These are phyloP conservation scores for Ophiocordyceps unilateralis DNA, from an alignment of 2,329 filamentous ascomycete genomes.

Conservation along the genomic window DNA sequence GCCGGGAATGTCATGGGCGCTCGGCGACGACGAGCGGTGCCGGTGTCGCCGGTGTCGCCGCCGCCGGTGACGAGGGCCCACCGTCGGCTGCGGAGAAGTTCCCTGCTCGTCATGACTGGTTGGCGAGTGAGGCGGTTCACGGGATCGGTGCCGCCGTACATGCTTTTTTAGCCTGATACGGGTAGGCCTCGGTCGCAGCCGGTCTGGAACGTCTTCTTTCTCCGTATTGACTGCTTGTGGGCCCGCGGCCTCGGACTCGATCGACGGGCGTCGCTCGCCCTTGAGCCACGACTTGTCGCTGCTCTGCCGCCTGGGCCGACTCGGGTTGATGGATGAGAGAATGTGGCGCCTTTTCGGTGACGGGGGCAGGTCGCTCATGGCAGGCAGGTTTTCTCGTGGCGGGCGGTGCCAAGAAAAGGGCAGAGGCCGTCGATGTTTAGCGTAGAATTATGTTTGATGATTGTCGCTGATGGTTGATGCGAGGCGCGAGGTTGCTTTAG, in stretches of 20 bases:
- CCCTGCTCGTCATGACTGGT: conserved; percentile 9
- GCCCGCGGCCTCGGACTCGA: too few species aligned
- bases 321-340: conserved; percentile 29
- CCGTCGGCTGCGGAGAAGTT: conserved; percentile 5
- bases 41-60: conserved; percentile 12
- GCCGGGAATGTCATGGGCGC: conserved; percentile 28
- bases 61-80: conserved; percentile 7
- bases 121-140: conserved; percentile 3
- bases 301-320: conserved; percentile 3
- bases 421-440: too few species aligned
- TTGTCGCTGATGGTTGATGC: background rate
- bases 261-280: background rate
- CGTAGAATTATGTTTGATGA: too few species aligned
- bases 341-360: conserved; percentile 28
- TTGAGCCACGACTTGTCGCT: background rate
- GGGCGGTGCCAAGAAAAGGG: too few species aligned
- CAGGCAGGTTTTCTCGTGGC: background rate
- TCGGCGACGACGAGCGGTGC: conserved; percentile 12
- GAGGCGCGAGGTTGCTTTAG: background rate
- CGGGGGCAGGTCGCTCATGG: conserved; percentile 15
- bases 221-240: background rate
- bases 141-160: conserved; percentile 6
- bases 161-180: conserved; percentile 17
- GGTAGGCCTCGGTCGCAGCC: conserved; percentile 11
- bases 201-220: conserved; percentile 6